Conservation (phyloP, 140 eudicot species). For the Stevia rebaudiana region DNA sequence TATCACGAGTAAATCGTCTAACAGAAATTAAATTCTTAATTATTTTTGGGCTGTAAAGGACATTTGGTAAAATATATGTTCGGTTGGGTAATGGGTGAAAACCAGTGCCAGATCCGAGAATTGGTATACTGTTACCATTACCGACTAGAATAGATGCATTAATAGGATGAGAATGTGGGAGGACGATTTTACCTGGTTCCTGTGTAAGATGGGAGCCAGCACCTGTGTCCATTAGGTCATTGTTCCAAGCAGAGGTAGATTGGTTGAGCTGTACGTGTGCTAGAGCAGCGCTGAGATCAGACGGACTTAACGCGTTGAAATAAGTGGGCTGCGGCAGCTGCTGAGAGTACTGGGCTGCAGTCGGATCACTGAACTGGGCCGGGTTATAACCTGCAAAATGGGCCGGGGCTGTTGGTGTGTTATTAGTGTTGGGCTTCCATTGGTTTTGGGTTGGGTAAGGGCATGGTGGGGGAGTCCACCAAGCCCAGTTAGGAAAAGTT, state of each 20-base stretch:
- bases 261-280: not conserved
- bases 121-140: not conserved
- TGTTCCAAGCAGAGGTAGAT: not conserved
- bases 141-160: not conserved
- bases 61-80: not conserved
- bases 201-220: not conserved
- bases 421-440: no score
- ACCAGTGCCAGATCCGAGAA: not conserved
- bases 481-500: no score
- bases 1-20: no score
- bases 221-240: not conserved
- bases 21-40: no score
- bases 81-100: not conserved
- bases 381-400: no score
- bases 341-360: no score
- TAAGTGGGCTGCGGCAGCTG: no score
- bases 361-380: no score
- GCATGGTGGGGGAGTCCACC: no score
- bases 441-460: no score
- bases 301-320: not conserved
- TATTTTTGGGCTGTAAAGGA: not conserved
- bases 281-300: not conserved
- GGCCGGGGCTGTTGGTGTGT: no score
- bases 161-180: not conserved
- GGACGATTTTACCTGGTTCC: not conserved